Evolutionary conservation across 2,329 filamentous ascomycete genomes (phyloP).

Genomic region (Clarireedia sp.): DNA sequence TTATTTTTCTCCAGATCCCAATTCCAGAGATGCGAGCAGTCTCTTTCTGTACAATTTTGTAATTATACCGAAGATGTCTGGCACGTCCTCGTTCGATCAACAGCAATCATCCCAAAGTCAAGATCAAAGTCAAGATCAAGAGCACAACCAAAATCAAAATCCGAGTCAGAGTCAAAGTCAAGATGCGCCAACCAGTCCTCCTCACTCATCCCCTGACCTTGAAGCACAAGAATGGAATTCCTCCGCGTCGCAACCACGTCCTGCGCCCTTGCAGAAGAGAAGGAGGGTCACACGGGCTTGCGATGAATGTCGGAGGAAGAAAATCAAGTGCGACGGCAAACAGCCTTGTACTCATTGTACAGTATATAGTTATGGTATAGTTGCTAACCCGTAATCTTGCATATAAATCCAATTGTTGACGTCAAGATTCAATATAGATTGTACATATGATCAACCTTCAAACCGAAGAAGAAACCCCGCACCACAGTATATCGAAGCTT

Average conservation of each 20-base stretch:
- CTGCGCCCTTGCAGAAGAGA: constrained; percentile 42
- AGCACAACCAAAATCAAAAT: not conserved
- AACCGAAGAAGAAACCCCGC: constrained; percentile 65
- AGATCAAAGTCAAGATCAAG: not conserved
- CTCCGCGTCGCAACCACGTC: constrained; percentile 2
- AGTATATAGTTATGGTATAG: constrained; percentile 92
- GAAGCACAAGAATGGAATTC: constrained; percentile 5
- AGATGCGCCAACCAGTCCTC: constrained; percentile 3
- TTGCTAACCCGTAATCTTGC: not conserved
- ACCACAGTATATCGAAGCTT: constrained; percentile 65
- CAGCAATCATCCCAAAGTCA: constrained; percentile 1
- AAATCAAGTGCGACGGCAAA: constrained; percentile 79
- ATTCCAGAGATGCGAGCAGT: not conserved
- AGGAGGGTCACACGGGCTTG: constrained; percentile 73
- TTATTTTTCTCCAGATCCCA: not conserved
- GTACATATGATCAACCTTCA: constrained; percentile 71
- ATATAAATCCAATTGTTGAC: constrained; percentile 3
- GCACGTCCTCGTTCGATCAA: constrained; percentile 14
- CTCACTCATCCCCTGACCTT: constrained; percentile 7
- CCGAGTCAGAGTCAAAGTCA: not conserved
- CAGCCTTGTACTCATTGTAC: constrained; percentile 93
- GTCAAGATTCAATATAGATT: constrained; percentile 41
- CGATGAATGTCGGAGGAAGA: constrained; percentile 76
- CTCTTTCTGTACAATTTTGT: not conserved
- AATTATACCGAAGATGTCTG: constrained; percentile 12